Conservation (phyloP, 164 flowering plant species). For the Stephania cephalantha region DNA sequence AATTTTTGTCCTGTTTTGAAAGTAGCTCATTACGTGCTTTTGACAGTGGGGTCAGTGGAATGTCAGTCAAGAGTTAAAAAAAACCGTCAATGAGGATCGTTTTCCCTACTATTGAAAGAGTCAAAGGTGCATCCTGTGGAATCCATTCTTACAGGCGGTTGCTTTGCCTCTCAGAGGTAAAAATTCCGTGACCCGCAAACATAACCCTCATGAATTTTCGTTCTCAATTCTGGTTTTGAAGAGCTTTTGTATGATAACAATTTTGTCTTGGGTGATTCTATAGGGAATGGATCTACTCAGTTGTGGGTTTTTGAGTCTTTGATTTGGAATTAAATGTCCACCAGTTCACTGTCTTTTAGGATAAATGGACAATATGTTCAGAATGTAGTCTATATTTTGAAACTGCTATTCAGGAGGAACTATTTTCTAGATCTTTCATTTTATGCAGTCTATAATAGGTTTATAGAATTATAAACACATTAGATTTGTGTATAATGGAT, state of each 20-base stretch:
- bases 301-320: not conserved
- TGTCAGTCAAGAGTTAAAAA: conserved; percentile 56
- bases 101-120: conserved; percentile 79
- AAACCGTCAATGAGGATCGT: conserved; percentile 67
- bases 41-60: conserved; percentile 91
- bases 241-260: not conserved
- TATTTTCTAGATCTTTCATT: not conserved
- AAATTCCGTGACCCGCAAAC: not conserved
- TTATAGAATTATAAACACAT: not conserved
- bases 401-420: not conserved
- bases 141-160: conserved; percentile 55
- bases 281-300: not conserved
- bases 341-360: too few species aligned
- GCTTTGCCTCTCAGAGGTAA: conserved; percentile 88
- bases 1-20: not conserved
- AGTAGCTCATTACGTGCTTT: conserved; percentile 11
- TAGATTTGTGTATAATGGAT: not conserved
- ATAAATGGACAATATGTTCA: not conserved
- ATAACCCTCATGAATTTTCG: not conserved
- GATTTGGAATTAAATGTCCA: too few species aligned
- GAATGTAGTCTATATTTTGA: not conserved
- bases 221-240: not conserved
- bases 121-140: conserved; percentile 53
- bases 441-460: not conserved
- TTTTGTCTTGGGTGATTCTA: not conserved